Conservation (phyloP, 2,329 filamentous ascomycete genomes). For the Paracorniculantispora psalliotae region DNA sequence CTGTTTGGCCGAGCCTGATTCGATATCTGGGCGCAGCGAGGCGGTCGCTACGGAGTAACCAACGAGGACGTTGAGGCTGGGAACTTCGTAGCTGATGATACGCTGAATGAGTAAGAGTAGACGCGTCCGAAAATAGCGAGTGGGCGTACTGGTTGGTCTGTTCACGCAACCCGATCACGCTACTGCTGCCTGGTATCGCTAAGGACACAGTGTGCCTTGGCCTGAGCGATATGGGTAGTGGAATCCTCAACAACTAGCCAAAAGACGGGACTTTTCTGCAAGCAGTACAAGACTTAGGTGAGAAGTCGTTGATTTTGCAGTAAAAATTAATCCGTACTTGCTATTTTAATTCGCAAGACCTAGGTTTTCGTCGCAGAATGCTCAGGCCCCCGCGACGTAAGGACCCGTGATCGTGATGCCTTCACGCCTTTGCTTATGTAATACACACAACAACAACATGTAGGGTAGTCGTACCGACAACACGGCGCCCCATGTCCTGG, state of each 20-base stretch:
- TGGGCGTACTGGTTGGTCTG: neutral
- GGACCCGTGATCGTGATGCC: slow-evolving; percentile 9
- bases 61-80: neutral
- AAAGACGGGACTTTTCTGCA: neutral
- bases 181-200: neutral
- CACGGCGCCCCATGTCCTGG: neutral
- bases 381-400: neutral
- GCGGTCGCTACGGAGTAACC: neutral
- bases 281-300: neutral
- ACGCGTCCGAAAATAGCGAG: neutral
- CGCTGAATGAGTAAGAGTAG: neutral
- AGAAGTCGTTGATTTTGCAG: neutral
- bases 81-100: neutral
- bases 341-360: neutral
- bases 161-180: neutral
- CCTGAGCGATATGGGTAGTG: too few species aligned
- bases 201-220: slow-evolving; percentile 5
- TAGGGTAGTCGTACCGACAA: neutral
- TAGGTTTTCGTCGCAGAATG: neutral
- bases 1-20: neutral
- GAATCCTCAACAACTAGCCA: neutral
- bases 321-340: neutral
- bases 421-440: slow-evolving; percentile 6
- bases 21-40: neutral
- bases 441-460: neutral